Evolutionary conservation across 805 yeast genomes (phyloP).

Genomic region (Blastobotrys muscicola): DNA sequence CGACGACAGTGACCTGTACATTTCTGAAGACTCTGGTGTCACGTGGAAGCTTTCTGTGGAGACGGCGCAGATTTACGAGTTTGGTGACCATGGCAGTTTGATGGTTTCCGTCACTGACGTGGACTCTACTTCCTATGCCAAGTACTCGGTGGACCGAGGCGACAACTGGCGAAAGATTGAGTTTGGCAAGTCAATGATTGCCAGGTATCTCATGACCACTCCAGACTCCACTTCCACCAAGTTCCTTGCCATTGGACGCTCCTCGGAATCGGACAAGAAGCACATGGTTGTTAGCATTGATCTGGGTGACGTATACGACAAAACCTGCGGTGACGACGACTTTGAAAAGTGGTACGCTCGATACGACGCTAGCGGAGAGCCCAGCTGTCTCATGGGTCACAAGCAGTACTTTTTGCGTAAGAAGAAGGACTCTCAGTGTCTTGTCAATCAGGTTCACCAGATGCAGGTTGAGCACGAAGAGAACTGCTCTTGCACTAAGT

Average conservation of each 20-base stretch:
- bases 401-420: constrained; percentile 55
- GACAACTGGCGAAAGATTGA: constrained; percentile 45
- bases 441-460: constrained; percentile 33
- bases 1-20: constrained; percentile 39
- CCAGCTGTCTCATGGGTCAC: constrained; percentile 58
- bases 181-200: constrained; percentile 37
- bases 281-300: constrained; percentile 49
- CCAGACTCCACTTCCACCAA: constrained; percentile 61
- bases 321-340: constrained; percentile 34
- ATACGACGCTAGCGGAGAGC: constrained; percentile 22
- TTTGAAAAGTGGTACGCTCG: constrained; percentile 59
- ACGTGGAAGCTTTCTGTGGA: constrained; percentile 53
- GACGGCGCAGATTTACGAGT: constrained; percentile 44
- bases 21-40: constrained; percentile 72
- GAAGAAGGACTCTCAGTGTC: constrained; percentile 55
- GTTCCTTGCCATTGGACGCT: constrained; percentile 42
- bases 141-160: constrained; percentile 68
- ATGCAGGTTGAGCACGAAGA: constrained; percentile 37
- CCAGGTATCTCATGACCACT: constrained; percentile 42
- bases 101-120: constrained; percentile 43
- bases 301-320: constrained; percentile 30
- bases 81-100: constrained; percentile 74
- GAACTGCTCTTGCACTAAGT: constrained; percentile 52
- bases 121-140: constrained; percentile 29
- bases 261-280: constrained; percentile 15